Conservation (phyloP, 2,329 filamentous ascomycete species). For the Leptographium galeiforme region DNA sequence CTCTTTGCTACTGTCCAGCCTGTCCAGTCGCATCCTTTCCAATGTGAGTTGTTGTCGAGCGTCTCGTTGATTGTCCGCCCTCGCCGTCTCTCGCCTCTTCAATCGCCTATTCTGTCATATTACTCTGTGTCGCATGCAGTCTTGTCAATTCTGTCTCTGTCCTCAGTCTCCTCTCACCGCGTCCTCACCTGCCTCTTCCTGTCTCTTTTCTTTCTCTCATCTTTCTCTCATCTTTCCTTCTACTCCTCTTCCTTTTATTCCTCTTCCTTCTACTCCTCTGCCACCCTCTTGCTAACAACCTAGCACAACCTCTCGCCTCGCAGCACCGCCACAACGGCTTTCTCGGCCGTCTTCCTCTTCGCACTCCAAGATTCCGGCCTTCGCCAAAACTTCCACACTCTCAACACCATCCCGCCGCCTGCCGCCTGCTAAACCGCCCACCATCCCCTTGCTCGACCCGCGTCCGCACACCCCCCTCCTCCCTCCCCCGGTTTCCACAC, state of each 20-base stretch:
- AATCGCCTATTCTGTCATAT: too few relatives aligned
- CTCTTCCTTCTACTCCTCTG: too few relatives aligned
- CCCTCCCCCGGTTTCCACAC: constrained; percentile 42
- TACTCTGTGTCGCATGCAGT: too few relatives aligned
- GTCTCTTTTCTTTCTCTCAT: background rate
- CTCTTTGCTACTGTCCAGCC: background rate
- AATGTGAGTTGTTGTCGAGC: too few relatives aligned
- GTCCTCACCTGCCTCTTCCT: background rate
- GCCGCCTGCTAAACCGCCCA: constrained; percentile 24
- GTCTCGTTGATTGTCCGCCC: background rate
- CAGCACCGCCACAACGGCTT: constrained; percentile 37
- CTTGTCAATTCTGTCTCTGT: too few relatives aligned
- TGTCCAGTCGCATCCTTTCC: too few relatives aligned
- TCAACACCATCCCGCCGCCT: constrained; percentile 52
- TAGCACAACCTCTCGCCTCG: background rate
- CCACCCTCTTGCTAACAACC: too few relatives aligned
- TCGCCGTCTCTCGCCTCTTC: background rate
- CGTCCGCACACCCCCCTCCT: constrained; percentile 8
- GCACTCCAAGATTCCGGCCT: constrained; percentile 59
- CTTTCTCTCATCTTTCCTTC: background rate
- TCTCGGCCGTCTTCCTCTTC: constrained; percentile 45
- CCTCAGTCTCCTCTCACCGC: too few relatives aligned
- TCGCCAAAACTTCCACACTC: constrained; percentile 50
- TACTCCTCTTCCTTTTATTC: background rate
- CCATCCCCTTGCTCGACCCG: constrained; percentile 8